Percentiles rank a stretch among this genome's conserved stretches.
Conservation (phyloP, 805 yeast genomes). For the Cyberlindnera xylosilytica region DNA sequence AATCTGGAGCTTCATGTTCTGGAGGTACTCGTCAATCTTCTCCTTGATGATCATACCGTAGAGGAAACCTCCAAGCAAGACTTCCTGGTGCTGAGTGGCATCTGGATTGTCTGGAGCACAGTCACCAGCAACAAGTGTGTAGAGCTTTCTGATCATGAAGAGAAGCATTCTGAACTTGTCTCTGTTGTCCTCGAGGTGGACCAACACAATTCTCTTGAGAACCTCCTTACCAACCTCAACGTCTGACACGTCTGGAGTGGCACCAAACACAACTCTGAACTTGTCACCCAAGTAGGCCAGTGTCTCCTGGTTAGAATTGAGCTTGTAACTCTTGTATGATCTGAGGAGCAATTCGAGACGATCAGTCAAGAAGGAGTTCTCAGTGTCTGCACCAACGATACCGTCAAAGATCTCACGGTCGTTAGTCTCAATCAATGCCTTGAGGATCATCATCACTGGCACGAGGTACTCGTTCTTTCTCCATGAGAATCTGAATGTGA, state of each 20-base stretch:
- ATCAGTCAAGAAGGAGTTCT: conserved; percentile 93
- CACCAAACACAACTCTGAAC: conserved; percentile 89
- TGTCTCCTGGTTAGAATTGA: conserved; percentile 83
- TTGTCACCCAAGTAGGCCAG: conserved; percentile 93
- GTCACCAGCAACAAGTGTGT: conserved; percentile 93
- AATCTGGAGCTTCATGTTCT: conserved; percentile 66
- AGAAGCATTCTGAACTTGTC: conserved; percentile 86
- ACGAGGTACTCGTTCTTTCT: conserved; percentile 91
- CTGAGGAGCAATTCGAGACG: conserved; percentile 92
- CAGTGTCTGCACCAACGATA: conserved; percentile 82
- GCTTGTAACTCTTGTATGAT: conserved; percentile 76
- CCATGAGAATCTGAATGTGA: conserved; percentile 96
- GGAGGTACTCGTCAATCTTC: conserved; percentile 90
- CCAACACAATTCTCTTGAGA: conserved; percentile 78
- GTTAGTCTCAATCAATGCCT: conserved; percentile 85
- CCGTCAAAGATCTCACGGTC: conserved; percentile 97
- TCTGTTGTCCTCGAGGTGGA: conserved; percentile 67
- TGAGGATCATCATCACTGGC: conserved; percentile 89
- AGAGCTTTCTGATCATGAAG: conserved; percentile 94
- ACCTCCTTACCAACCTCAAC: conserved; percentile 88
- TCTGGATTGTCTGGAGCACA: conserved; percentile 98
- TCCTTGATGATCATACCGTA: conserved; percentile 97
- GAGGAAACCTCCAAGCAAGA: conserved; percentile 89
- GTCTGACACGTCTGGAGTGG: conserved; percentile 84
- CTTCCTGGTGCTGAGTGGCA: conserved; percentile 98